Conservation (phyloP, 371 early-diverging fungal species). For the Mucor racemosus region DNA sequence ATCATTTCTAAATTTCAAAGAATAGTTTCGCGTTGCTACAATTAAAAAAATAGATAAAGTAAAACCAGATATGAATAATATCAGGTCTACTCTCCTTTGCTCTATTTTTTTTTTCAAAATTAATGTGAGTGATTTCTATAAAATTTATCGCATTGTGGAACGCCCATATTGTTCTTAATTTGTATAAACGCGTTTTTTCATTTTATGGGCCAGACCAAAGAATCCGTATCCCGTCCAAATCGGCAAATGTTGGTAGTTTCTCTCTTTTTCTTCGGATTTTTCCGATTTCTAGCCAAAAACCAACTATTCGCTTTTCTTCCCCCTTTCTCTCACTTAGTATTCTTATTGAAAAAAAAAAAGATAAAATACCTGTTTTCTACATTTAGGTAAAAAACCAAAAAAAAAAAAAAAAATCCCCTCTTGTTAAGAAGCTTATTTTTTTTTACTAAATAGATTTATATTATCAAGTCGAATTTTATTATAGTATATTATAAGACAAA, state of each 20-base stretch:
- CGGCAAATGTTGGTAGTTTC: constrained; percentile 10
- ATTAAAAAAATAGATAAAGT: not conserved
- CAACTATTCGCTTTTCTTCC: constrained; percentile 16
- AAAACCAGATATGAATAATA: not conserved
- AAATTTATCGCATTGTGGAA: constrained; percentile 20
- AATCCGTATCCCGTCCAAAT: constrained; percentile 22
- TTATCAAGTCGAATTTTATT: not conserved
- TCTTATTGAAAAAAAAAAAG: not conserved
- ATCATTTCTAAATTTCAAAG: not conserved
- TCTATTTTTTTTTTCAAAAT: not conserved
- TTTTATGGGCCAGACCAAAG: constrained; percentile 7
- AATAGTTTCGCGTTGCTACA: not conserved
- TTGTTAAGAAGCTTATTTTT: not conserved
- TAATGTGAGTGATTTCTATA: not conserved
- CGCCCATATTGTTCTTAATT: constrained; percentile 19
- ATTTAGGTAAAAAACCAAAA: constrained; percentile 9
- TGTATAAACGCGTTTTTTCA: constrained; percentile 7
- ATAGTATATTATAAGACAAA: not conserved
- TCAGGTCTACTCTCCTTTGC: not conserved
- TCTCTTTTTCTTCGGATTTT: constrained; percentile 10
- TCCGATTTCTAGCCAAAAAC: not conserved
- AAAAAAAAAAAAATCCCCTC: not conserved
- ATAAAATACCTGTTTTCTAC: constrained; percentile 2
- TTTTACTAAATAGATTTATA: not conserved
- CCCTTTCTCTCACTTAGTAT: constrained; percentile 14